phyloP scores from a whole-genome alignment of 495 filamentous ascomycete species.

The Tuber melanosporum region DNA sequence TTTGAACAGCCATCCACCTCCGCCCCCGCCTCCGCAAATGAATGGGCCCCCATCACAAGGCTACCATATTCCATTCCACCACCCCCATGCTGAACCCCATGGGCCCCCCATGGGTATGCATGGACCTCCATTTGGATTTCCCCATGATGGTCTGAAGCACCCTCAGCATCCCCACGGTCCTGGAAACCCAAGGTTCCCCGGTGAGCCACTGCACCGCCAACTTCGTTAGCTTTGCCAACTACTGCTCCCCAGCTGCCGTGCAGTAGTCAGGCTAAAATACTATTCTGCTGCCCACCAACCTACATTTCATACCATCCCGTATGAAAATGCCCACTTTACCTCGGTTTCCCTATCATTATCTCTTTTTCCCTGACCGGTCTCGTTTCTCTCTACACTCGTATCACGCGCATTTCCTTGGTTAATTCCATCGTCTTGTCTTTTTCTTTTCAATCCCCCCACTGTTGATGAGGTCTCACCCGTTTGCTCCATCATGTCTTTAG shows the following conservation, averaged over 20 bases:
- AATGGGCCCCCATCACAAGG: conserved; percentile 35
- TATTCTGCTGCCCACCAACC: not conserved
- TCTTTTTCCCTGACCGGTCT: conserved; percentile 12
- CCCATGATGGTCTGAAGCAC: conserved; percentile 40
- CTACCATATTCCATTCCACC: conserved; percentile 40
- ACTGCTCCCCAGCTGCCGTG: conserved; percentile 18
- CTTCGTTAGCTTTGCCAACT: conserved; percentile 28
- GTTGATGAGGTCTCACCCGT: conserved; percentile 12
- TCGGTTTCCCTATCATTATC: conserved; percentile 9
- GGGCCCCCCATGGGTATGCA: conserved; percentile 38
- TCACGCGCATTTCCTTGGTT: conserved; percentile 3
- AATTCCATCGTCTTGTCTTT: conserved; percentile 5
- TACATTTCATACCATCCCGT: conserved; percentile 26
- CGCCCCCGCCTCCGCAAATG: conserved; percentile 32
- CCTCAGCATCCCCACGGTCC: conserved; percentile 37
- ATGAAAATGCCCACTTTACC: conserved; percentile 7
- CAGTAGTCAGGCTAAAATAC: conserved; percentile 17
- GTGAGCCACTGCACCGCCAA: conserved; percentile 34
- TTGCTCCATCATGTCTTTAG: conserved; percentile 19
- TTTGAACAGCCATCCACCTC: conserved; percentile 21
- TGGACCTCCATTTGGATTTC: conserved; percentile 39
- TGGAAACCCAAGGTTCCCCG: conserved; percentile 34
- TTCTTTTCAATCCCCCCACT: conserved; percentile 8
- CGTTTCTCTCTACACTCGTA: not conserved
- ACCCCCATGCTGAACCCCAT: conserved; percentile 38